Evolutionary conservation across 345 rosid genomes (phyloP), one percentile per base, ranked within the genome.

Genomic region (Eucalyptus cladocalyx): DNA sequence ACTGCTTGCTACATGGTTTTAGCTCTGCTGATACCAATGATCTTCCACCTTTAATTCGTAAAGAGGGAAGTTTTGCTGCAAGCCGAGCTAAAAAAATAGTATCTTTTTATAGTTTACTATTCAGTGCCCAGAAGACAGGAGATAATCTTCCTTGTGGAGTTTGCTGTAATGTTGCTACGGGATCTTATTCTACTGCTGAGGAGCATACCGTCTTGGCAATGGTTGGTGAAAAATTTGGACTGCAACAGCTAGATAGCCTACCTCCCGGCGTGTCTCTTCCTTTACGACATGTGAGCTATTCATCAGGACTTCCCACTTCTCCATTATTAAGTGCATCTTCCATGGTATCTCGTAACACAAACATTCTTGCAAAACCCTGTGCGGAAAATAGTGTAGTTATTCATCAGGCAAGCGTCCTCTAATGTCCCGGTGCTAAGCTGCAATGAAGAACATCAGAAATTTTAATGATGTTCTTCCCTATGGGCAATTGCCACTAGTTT

Each of bases 161-260:
- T 88, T 91, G 91, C 91, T 97, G 98, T 93, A 95, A 93, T 90
- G 88, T 97, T 89, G 96, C 98, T 49, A 40, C 89, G n/a, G 99
- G 99, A 87, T 97, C 98, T 88, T 94, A 91, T 92, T 89, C 95
- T 91, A 93, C 93, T 56, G 90, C 88, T 87, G 99, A 96, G 95
- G 99, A 97, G 92, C 95, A 96, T 53, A 90, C 97, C 34, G 92
- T 97, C 90, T 93, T 97, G 94, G 98, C 98, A 91, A 97, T 97
- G 99, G 98, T 94, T 62, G 99, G 99, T 87, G 99, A 97, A 92
- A 96, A 91, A 92, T 97, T 97, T 95, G 99, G 99, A 89, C 93
- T 96, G 88, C 96, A 94, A 80, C 98, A 97, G 89, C 94, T 97
- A 86, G 99, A 97, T 93, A 91, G 92, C 87, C 92, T 97, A 90